Percentiles rank a stretch among this genome's conserved stretches.
Evolutionary conservation across 441 rosid genomes (phyloP).

Genomic region (California macrophylla): DNA sequence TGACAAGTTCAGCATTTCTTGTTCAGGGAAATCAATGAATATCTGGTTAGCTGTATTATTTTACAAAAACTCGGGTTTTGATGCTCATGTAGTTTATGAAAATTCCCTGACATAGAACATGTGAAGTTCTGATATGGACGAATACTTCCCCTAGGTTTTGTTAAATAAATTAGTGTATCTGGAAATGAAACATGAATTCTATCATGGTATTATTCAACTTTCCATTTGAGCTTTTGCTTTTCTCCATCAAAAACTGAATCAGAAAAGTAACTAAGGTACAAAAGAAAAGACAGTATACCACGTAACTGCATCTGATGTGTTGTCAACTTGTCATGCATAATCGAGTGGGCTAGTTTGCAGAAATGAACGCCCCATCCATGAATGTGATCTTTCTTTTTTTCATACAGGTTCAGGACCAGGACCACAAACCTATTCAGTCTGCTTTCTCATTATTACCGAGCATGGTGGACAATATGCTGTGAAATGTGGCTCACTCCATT

Average conservation of each 20-base stretch:
- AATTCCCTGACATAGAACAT: not conserved
- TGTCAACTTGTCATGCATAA: not conserved
- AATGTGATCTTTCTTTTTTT: not conserved
- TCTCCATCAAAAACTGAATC: not conserved
- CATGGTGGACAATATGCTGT: constrained; percentile 1
- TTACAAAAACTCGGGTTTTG: not conserved
- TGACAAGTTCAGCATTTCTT: not conserved
- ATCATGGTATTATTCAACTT: not conserved
- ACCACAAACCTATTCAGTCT: constrained; percentile 13
- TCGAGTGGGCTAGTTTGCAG: not conserved
- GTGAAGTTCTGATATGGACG: not conserved
- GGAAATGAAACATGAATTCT: not conserved
- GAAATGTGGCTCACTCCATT: constrained; percentile 11
- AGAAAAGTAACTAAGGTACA: not conserved
- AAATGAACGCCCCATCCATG: not conserved
- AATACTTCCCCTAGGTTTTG: not conserved
- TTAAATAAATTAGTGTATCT: not conserved
- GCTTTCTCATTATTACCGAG: constrained; percentile 10
- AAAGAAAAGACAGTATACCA: not conserved
- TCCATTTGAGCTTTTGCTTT: not conserved
- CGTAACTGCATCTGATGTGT: not conserved
- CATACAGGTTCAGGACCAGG: constrained; percentile 6
- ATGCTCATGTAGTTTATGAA: not conserved
- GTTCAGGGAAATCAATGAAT: not conserved
- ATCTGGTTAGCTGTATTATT: not conserved